These are phyloP conservation scores for Talaromyces liani DNA, from an alignment of 495 filamentous ascomycete genomes.

Conservation along the genomic window DNA sequence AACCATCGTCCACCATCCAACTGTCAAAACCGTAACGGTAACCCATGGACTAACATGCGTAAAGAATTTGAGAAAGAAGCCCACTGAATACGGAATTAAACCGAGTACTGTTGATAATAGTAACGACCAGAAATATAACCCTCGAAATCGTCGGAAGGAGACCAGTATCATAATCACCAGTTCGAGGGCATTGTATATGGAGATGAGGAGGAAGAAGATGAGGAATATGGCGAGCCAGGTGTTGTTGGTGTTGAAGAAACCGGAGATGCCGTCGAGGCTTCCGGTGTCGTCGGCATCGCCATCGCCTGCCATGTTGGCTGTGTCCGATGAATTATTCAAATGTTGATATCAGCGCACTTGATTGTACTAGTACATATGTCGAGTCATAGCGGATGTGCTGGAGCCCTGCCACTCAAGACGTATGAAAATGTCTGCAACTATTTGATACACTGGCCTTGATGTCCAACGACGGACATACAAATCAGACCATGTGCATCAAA, in stretches of 20 bases:
- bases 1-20: slow-evolving; percentile 50
- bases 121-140: slow-evolving; percentile 49
- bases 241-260: slow-evolving; percentile 21
- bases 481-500: background rate
- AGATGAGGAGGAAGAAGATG: slow-evolving; percentile 38
- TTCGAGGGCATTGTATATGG: slow-evolving; percentile 45
- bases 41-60: slow-evolving; percentile 22
- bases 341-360: background rate
- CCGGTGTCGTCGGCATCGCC: slow-evolving; percentile 4
- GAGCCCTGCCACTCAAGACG: background rate
- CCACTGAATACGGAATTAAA: slow-evolving; percentile 42
- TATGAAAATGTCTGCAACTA: background rate
- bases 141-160: slow-evolving; percentile 44
- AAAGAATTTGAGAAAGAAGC: slow-evolving; percentile 47
- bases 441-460: background rate
- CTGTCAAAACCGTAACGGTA: slow-evolving; percentile 36
- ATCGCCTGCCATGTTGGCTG: background rate
- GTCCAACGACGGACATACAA: background rate
- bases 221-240: slow-evolving; percentile 26
- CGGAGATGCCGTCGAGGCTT: slow-evolving; percentile 30
- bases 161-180: slow-evolving; percentile 40
- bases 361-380: background rate
- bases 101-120: slow-evolving; percentile 36
- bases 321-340: background rate
- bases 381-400: background rate